Evolutionary conservation across 176 grass and related monocot species (phyloP).

Genomic region (Oryza punctata): DNA sequence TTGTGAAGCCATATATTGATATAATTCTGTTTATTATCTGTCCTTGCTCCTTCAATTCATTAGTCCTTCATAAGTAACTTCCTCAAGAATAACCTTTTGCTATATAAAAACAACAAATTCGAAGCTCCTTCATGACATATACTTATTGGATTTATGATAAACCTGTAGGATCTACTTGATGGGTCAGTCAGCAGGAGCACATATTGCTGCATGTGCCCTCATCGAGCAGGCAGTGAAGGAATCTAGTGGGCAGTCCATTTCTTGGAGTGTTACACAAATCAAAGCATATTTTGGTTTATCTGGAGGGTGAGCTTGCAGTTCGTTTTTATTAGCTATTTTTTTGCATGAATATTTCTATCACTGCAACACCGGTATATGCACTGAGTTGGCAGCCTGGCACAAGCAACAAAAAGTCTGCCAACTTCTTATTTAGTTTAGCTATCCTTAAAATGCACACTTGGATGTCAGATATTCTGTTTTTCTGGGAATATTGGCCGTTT

Average conservation of each 20-base stretch:
- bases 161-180: constrained; percentile 84
- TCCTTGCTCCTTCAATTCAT: neutral
- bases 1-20: constrained; percentile 4
- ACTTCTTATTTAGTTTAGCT: neutral
- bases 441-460: neutral
- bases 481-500: neutral
- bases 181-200: constrained; percentile 97
- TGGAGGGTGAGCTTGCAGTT: constrained; percentile 65
- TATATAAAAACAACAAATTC: constrained; percentile 6
- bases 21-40: constrained; percentile 21
- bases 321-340: constrained; percentile 20
- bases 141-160: constrained; percentile 17
- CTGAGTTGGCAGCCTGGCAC: constrained; percentile 7
- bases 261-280: constrained; percentile 89
- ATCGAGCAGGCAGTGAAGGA: constrained; percentile 76
- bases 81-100: neutral
- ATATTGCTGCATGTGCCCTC: constrained; percentile 84
- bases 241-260: constrained; percentile 59
- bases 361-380: constrained; percentile 11
- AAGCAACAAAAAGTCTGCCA: neutral
- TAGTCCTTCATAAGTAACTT: constrained; percentile 16
- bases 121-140: neutral
- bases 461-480: constrained; percentile 1
- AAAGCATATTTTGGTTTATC: constrained; percentile 96
- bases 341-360: constrained; percentile 10